Evolutionary conservation across 306 rosid genomes (phyloP).

Genomic region (Acacia crassicarpa): DNA sequence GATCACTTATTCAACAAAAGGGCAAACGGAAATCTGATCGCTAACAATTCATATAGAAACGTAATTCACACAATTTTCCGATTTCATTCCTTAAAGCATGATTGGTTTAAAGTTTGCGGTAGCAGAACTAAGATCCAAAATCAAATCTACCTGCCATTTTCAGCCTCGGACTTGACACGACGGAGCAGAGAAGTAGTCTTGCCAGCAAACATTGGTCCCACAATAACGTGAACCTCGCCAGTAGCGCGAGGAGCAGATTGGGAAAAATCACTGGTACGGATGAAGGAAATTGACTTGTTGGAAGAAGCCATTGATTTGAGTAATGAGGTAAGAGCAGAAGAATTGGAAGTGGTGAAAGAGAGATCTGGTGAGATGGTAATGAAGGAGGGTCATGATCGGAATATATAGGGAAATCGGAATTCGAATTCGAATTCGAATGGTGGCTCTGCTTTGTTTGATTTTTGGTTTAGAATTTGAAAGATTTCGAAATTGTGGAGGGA

Average conservation of each 20-base stretch:
- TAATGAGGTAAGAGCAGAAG: neutral
- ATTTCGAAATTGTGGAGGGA: constrained; percentile 51
- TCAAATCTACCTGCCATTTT: constrained; percentile 54
- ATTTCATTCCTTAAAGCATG: neutral
- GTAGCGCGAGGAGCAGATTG: constrained; percentile 25
- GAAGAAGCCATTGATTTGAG: constrained; percentile 51
- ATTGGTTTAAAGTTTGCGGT: neutral
- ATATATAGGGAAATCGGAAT: neutral
- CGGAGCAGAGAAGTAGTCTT: constrained; percentile 89
- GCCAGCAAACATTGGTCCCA: constrained; percentile 98
- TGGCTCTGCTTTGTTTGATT: constrained; percentile 1
- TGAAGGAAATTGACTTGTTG: constrained; percentile 29
- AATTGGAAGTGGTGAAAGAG: neutral
- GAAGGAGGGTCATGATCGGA: neutral
- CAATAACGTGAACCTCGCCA: constrained; percentile 83
- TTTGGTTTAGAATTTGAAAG: neutral
- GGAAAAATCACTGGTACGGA: constrained; percentile 9
- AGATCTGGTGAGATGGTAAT: constrained; percentile 6
- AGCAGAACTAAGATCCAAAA: neutral
- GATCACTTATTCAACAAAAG: neutral
- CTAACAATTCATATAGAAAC: neutral
- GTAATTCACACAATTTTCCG: neutral
- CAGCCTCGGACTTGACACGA: constrained; percentile 67
- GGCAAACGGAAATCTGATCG: neutral
- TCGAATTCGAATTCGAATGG: neutral